Base-by-base conservation (phyloP, 768 basidiomycete genomes). In the Termitomyces sp. region DNA sequence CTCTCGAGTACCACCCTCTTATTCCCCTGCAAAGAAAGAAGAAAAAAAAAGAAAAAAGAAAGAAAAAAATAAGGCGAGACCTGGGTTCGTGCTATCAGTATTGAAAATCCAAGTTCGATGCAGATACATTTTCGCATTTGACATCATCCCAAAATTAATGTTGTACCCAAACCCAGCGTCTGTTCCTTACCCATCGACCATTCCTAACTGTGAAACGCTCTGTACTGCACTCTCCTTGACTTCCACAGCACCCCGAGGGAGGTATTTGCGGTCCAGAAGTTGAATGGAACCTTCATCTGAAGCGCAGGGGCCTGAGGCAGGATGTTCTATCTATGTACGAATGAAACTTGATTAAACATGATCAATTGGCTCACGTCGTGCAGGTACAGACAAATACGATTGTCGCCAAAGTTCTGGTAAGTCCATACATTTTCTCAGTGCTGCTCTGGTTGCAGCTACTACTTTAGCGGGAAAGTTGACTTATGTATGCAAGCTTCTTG, bases 271-370 rank as follows among this genome's bases (percentile, higher is more conserved):
- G 72, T 95, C 61, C 89, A 94, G 78, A 95, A 95, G 85, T 95
- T 41, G 82, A 91, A 20, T 74, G 84, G 18, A 80, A 80, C 63
- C 83, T 95, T 61, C 9, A 36, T 13, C 93, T 23, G 93, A 95
- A 75, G 87, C 85, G n/a, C 93, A 95, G 67, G 92, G 93, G 20
- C 77, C 95, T 61, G 91, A 95, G 67, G 79, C 80, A 36, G 35
- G 32, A 5, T 32, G 32, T 32, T 5, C 23, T 23, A 23, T 32
- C 32, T 7, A 7, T 23, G 32, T 95, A 64, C 92, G 92, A 47
- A 95, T 95, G 93, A 95, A 95, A 73, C 90, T 91, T 9, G 93
- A 95, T 73, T 91, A 95, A 95, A 73, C 90, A 91, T 9, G 93
- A 95, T 73, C 91, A 93, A 68, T 77, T 95, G 53, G 79, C 81